phyloP scores from a whole-genome alignment of 768 basidiomycete genomes.

The Tulasnella sp. region DNA sequence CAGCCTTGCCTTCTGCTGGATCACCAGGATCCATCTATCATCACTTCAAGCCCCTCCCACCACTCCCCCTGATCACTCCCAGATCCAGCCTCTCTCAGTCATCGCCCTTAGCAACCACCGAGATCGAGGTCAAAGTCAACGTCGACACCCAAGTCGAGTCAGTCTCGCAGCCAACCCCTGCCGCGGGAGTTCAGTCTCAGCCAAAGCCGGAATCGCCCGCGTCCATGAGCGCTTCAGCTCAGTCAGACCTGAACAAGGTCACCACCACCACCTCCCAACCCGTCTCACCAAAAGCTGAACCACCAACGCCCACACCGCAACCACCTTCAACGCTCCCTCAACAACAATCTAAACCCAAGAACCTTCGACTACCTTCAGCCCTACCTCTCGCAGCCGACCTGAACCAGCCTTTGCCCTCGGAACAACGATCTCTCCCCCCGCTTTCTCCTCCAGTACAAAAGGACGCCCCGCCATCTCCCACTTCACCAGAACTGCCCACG shows the following conservation, averaged over 20 bases:
- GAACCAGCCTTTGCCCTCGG: not conserved
- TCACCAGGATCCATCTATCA: not conserved
- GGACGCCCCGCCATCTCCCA: not conserved
- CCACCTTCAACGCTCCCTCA: not conserved
- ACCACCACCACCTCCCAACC: not conserved
- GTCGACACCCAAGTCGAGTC: slow-evolving; percentile 11
- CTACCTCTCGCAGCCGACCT: slow-evolving; percentile 7
- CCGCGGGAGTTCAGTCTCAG: not conserved
- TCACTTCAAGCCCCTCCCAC: slow-evolving; percentile 5
- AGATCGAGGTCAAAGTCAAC: not conserved
- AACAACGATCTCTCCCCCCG: slow-evolving; percentile 8
- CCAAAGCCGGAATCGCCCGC: slow-evolving; percentile 15
- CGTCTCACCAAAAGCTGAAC: slow-evolving; percentile 1
- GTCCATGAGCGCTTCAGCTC: not conserved
- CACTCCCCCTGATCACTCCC: slow-evolving; percentile 1
- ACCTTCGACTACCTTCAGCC: not conserved
- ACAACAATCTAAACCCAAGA: not conserved
- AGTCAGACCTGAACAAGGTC: not conserved
- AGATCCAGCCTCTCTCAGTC: slow-evolving; percentile 1
- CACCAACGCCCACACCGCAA: not conserved
- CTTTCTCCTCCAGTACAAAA: slow-evolving; percentile 3
- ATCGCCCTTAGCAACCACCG: not conserved
- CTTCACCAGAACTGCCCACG: not conserved
- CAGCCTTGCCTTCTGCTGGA: not conserved
- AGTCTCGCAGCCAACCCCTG: not conserved